phyloP scores from a whole-genome alignment of 345 rosid genomes.

The Linum lewisii region DNA sequence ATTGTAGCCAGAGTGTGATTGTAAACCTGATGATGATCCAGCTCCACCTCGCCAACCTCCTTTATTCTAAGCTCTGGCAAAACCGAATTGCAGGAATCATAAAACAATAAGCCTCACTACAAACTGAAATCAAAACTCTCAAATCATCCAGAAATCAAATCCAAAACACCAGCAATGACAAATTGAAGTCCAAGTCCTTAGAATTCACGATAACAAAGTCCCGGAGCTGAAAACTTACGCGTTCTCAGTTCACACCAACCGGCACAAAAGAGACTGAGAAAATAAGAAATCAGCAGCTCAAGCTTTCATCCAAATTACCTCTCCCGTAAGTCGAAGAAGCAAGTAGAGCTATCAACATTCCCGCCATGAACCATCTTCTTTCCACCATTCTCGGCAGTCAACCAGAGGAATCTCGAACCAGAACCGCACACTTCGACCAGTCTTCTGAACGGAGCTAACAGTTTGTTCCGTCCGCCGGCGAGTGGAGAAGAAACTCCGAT shows the following conservation, averaged over 20 bases:
- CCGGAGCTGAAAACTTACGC: background rate
- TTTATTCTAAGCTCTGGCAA: conserved; percentile 42
- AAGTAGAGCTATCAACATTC: conserved; percentile 23
- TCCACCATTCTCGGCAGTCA: conserved; percentile 36
- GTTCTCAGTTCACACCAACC: background rate
- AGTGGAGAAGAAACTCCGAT: conserved; percentile 1
- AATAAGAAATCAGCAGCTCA: background rate
- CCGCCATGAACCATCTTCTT: conserved; percentile 27
- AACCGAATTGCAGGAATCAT: background rate
- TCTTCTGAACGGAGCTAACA: background rate
- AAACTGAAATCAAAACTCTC: background rate
- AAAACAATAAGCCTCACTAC: background rate
- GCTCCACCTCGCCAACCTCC: conserved; percentile 12
- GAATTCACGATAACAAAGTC: background rate
- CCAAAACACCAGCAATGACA: background rate
- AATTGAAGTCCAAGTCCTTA: background rate
- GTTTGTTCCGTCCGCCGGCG: background rate
- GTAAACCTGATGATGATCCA: conserved; percentile 31
- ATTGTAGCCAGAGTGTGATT: conserved; percentile 76
- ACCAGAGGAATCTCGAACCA: background rate
- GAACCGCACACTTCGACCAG: background rate
- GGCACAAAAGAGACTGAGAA: background rate
- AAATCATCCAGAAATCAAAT: background rate
- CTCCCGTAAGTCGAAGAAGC: conserved; percentile 27
- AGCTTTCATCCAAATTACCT: conserved; percentile 22